A percentile compares a stretch with the other conserved stretches of the same genome.
Conservation (phyloP, 495 filamentous ascomycete species). For the Aspergillus coremiiformis region DNA sequence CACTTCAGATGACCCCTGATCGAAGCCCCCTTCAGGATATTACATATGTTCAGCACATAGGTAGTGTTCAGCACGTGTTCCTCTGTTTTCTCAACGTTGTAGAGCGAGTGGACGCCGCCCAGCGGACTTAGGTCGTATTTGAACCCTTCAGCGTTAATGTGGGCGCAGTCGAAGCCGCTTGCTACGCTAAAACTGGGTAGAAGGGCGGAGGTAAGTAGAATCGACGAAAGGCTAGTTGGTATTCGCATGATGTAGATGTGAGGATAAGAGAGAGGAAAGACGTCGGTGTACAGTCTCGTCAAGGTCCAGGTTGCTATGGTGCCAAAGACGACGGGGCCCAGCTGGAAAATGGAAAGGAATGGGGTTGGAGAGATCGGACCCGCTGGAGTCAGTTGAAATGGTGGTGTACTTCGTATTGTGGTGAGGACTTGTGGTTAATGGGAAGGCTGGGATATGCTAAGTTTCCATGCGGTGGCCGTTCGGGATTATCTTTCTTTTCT, state of each 20-base stretch:
- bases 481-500: constrained; percentile 1
- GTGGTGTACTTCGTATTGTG: neutral
- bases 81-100: constrained; percentile 45
- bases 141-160: constrained; percentile 49
- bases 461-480: neutral
- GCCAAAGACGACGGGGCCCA: neutral
- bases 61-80: constrained; percentile 58
- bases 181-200: constrained; percentile 35
- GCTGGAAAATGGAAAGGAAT: neutral
- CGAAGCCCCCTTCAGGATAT: constrained; percentile 47
- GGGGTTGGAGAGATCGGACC: neutral
- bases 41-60: constrained; percentile 84
- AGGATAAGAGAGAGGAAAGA: neutral
- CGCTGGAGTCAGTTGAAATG: neutral
- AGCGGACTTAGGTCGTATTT: constrained; percentile 61
- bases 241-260: constrained; percentile 33
- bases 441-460: neutral
- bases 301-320: neutral
- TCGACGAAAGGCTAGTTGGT: constrained; percentile 21
- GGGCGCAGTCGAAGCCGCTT: constrained; percentile 53
- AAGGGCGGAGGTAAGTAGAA: constrained; percentile 42
- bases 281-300: neutral
- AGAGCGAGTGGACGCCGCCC: constrained; percentile 68
- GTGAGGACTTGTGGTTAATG: neutral
- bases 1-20: constrained; percentile 56